Evolutionary conservation across 2,329 filamentous ascomycete species (phyloP), one percentile per base, ranked within the genome.

Genomic region (Hypoxylon sp.): DNA sequence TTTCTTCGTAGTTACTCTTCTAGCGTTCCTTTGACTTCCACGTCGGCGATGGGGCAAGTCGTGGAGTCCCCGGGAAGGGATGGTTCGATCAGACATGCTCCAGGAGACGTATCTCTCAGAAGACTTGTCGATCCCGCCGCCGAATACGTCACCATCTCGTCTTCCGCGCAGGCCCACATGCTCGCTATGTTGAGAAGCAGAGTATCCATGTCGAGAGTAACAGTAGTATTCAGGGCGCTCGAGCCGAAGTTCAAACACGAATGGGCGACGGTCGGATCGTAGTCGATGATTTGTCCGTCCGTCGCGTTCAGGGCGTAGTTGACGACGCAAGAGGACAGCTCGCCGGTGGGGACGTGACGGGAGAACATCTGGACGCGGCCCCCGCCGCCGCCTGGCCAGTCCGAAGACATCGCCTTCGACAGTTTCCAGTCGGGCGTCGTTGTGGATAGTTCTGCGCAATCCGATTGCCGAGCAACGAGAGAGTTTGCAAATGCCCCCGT

Each of bases 341-440:
- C 32, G 28, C 28, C 20, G 15, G 67, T 69, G 5, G 67, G 64
- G 1, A 54, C 6, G 59, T 69, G 67, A 5, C 28, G 49, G 6
- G 67, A 59, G 51, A 67, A 69, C 6, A 69, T 28, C 62, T 65
- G 59, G 6, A 69, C 64, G 1, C 64, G 64, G 1, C 67, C 67
- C n/a, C 56, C 43, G 6, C 50, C 56, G 2, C 64, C 56, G 2
- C 64, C 67, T 2, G 67, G 62, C 67, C 67, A 69, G 64, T 69
- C 67, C 6, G 67, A 69, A 1, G 67, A 69, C 1, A 39, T 47
- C 2, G 67, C 67, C 11, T 69, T 59, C 6, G 56, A 32, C 19
- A 69, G 13, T n/a, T 57, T 28, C 67, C 67, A 69, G 51, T 64
- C 63, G 0, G 67, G 67, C 6, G 54, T 51, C 4, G 58, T 49